Base-by-base conservation (phyloP, 345 rosid species). In the Populus davidiana region DNA sequence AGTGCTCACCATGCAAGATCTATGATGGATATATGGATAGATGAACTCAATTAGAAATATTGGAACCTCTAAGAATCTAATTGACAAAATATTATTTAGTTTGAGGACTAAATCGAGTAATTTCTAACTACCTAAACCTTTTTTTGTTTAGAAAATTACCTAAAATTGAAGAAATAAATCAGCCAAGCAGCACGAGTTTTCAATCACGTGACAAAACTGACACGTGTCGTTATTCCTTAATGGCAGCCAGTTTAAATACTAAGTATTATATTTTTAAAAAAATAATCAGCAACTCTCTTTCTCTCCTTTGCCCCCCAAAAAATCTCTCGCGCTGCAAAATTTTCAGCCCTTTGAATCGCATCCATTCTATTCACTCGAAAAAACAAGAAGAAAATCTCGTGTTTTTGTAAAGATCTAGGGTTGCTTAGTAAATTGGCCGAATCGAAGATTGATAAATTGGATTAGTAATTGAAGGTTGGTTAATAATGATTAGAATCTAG, bases 331-430 rank as follows among this genome's bases (percentile, higher is more conserved):
- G 75, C 21, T 56, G 27, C 71, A 63, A 64, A 76, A 72, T 59
- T 73, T 38, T 27, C 2, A 16, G 70, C 65, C 54, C 71, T 10
- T 49, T 72, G 43, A 73, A 36, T 41, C 73, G 69, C 77, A 41
- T 73, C 73, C 67, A 41, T 71, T 67, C 78, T 77, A 79, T 18
- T 20, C 39, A 27, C 56, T 44, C 18, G 8, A 23, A 50, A 49
- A 49, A 20, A 23, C 35, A 56, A 70, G 27, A 44, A 25, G 6
- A 44, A 47, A 71, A 31, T n/a, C 4, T 47, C 18, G 16, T 35
- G 35, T 33, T 71, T 81, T 71, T 52, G 62, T 50, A 71, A 84
- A 84, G 90, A 85, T 89, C 90, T 80, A 83, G 86, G 84, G 86
- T 89, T 80, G 79, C 72, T 61, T 72, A 14, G 49, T n/a, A 59